These are phyloP conservation scores for Clavariopsis aquatica DNA, from an alignment of 495 filamentous ascomycete genomes.

Conservation along the genomic window DNA sequence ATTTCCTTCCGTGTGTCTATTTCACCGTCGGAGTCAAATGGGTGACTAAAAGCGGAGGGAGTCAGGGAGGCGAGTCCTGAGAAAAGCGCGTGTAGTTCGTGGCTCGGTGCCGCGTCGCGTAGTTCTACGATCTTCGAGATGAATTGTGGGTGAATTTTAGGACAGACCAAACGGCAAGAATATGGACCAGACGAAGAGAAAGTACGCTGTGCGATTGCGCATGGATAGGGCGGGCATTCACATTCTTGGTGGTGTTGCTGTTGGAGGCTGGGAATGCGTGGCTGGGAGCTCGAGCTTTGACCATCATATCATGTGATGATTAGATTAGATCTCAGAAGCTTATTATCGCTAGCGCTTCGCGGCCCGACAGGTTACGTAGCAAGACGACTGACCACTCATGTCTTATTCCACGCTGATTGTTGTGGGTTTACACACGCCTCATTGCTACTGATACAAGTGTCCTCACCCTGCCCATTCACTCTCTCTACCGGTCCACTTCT, in stretches of 20 bases:
- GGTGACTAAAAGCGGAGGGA: neutral
- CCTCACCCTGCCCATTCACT: neutral
- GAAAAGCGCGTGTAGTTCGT: neutral
- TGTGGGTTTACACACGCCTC: no score
- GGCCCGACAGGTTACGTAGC: conserved; percentile 25
- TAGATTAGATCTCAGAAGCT: conserved; percentile 14
- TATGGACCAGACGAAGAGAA: neutral
- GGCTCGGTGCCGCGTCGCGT: neutral
- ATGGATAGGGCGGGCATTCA: neutral
- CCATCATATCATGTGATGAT: conserved; percentile 2
- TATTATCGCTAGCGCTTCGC: neutral
- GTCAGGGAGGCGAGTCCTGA: neutral
- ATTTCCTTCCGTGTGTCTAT: neutral
- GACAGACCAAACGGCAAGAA: neutral
- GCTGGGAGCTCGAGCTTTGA: neutral
- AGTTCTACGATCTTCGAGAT: neutral
- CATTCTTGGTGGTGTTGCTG: neutral
- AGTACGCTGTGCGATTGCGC: conserved; percentile 3
- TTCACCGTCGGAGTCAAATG: neutral
- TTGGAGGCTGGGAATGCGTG: neutral
- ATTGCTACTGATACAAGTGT: conserved; percentile 5
- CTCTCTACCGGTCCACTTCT: neutral
- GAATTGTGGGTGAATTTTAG: neutral
- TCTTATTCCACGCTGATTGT: neutral
- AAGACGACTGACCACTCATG: neutral